Evolutionary conservation across 2,329 filamentous ascomycete genomes (phyloP), one percentile per base, ranked within the genome.

Genomic region (Fulvia fulva): DNA sequence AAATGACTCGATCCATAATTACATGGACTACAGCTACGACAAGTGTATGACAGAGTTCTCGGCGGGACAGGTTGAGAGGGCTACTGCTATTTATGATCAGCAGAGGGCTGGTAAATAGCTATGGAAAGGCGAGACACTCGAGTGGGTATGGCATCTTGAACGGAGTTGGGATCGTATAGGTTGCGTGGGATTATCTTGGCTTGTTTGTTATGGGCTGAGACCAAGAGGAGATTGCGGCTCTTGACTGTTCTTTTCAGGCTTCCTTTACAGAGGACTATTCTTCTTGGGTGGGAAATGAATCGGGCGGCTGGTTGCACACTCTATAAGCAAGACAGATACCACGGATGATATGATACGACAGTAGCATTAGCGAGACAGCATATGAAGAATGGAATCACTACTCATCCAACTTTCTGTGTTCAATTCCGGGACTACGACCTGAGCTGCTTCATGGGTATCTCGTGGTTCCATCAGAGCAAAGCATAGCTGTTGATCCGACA

Each of bases 1-100:
- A 0, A 19, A 71, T 23, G 81, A 83, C 68, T 74, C 77, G 4
- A 78, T 83, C 52, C 77, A 81, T 57, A 81, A 83, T 64, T 83
- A 77, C 63, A 83, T 83, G 81, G 63, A 77, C 58, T 77, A 65
- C 50, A 60, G 55, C n/a, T 60, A 64, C 28, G 65, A 67, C 55
- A 45, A 50, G n/a, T 67, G 65, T 53, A 57, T 65, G 56, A 57
- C 54, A 28, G 56, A 62, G 47, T 67, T 64, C 49, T 62, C 62
- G 8, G 46, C 51, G 32, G 65, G 63, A 8, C 65, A 67, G 57
- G 55, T 57, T 25, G 55, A 62, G 44, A 49, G 63, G 21, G 63
- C 59, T 14, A 52, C 57, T 52, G 58, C 63, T 30, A 51, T 66
- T 19, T 65, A 61, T 47, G 57, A 57, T 16, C 59, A 65, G 57